Conservation (phyloP, 331 rosid genomes). For the Malus hybrid region DNA sequence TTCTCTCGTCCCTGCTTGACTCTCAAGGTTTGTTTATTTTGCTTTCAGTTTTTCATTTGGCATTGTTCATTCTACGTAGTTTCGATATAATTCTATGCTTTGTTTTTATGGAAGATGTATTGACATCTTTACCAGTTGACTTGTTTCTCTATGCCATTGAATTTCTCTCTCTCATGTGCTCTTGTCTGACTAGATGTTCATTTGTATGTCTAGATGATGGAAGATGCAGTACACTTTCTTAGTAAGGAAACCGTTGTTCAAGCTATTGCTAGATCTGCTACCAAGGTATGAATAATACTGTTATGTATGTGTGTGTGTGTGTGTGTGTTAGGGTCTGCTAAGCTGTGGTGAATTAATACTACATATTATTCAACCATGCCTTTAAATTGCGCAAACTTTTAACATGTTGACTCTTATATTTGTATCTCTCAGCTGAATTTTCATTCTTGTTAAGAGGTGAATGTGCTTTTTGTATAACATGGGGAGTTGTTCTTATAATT, state of each 20-base stretch:
- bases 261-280: constrained; percentile 95
- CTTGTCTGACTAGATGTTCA: constrained; percentile 4
- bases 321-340: not conserved
- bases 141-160: not conserved
- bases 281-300: constrained; percentile 58
- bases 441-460: not conserved
- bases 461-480: not conserved
- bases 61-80: not conserved
- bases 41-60: not conserved
- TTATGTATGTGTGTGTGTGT: not conserved
- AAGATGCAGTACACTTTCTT: constrained; percentile 95
- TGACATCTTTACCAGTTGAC: not conserved
- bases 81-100: not conserved
- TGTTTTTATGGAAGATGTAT: not conserved
- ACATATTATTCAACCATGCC: not conserved
- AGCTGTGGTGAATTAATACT: not conserved
- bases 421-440: not conserved
- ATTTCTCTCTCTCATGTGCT: not conserved
- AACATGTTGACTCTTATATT: not conserved
- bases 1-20: constrained; percentile 98
- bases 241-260: constrained; percentile 90
- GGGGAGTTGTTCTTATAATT: constrained; percentile 8
- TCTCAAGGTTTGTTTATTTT: constrained; percentile 57
- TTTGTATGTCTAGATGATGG: constrained; percentile 68
- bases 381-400: not conserved